Base-by-base conservation (phyloP, 2,329 filamentous ascomycete species). In the Stachybotrys echinatus region DNA sequence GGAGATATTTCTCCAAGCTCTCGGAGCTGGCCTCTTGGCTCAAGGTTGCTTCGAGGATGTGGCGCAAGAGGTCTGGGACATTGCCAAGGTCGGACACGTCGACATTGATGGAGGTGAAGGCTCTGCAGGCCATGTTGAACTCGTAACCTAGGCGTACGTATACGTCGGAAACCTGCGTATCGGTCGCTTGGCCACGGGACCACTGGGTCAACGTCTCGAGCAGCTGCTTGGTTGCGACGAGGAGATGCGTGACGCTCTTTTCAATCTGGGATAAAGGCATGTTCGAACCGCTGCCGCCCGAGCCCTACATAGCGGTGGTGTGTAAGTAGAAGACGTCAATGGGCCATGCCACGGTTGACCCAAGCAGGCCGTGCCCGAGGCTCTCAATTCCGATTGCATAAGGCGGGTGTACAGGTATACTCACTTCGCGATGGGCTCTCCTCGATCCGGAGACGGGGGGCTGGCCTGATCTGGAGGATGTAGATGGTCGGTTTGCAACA, bases 51-150 rank as follows among this genome's bases (percentile, higher is more conserved):
- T 99, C 94, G 49, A 99, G 80, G 50, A 99, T 97, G 52, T 85
- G 85, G 60, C 94, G 85, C 55, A 99, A 73, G 52, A 92, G 76
- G 66, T 99, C 94, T 6, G 94, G 94, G 3, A 99, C 94, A 59
- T 96, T 96, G 50, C 94, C 94, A 12, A 99, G 78, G 67, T 99
- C 94, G 22, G 84, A 83, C 2, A 92, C 96, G 62, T 99, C 94
- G 55, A 99, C 94, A 54, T 95, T 94, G 63, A 99, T 99, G 51
- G 92, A 90, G 61, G 89, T 90, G 71, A 99, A 99, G 54, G 94
- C 92, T 50, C 94, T 87, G 69, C 92, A 97, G 23, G 94, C 94
- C 75, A 99, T 94, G 71, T 99, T 99, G 79, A 99, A 99, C 71
- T 99, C 94, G 71, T 99, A 99, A 44, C 94, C 94, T 54, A 99